Base-by-base conservation (phyloP, 305 asterid species). In the Fraxinus sp. region DNA sequence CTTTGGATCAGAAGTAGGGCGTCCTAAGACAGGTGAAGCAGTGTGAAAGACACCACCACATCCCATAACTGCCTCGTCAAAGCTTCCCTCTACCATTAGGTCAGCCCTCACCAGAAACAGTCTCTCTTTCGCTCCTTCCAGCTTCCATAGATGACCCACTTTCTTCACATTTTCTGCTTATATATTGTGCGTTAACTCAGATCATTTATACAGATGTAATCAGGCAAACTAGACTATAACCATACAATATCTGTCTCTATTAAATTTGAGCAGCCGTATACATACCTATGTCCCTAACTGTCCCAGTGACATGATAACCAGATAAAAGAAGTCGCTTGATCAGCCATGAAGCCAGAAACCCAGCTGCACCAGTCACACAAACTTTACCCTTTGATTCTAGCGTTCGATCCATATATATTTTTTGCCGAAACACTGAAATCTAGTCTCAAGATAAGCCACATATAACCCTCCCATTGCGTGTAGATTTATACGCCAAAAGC, bases 341-440 rank as follows among this genome's bases (percentile, higher is more conserved):
- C 26, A 94, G 88, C 97, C 98, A 96, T 11, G 99, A 96, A 1
- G 98, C 98, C 5, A 94, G 80, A 82, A 90, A 96, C 36, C 99
- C 99, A 55, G 96, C 82, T 46, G 99, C 98, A 52, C 98, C 98
- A 5, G 98, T 96, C 52, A 96, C 99, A 62, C 99, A 94, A 5
- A 94, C 97, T 86, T 85, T 93, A 1, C 94, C 91, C 83, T 88
- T 89, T n/a, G 18, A 35, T 78, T 74, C 81, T 35, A 11, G 32
- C 43, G 24, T 79, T 41, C 78, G 80, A 35, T 80, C 87, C 90
- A 86, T 70, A 11, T 46, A 22, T 33, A 33, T 13, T 41, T 32
- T 79, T 59, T 9, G 33, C 35, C 26, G 43, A 55, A 55, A 66
- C 5, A 3, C 26, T 55, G 35, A 36, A 55, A 66, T 52, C 14